Conservation (phyloP, 2,329 filamentous ascomycete genomes). For the Beauveria sp. region DNA sequence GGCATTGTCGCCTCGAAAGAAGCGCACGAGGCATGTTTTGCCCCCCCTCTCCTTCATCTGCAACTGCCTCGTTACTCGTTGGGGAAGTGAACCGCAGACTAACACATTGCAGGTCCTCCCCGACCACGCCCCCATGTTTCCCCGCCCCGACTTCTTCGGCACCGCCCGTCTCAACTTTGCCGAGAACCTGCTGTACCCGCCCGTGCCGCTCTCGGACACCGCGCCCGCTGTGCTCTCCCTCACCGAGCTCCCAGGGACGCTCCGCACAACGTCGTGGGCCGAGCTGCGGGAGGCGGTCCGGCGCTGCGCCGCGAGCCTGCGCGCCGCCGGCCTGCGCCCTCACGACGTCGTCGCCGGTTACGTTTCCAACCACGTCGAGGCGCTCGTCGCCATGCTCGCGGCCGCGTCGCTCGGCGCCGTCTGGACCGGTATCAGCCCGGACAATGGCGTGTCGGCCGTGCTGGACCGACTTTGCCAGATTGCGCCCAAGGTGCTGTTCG, state of each 20-base stretch:
- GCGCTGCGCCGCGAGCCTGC: conserved; percentile 62
- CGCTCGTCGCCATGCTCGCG: conserved; percentile 81
- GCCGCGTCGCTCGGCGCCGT: conserved; percentile 76
- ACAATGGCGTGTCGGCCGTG: conserved; percentile 86
- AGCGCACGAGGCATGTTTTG: conserved; percentile 48
- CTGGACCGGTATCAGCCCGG: conserved; percentile 89
- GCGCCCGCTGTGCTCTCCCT: conserved; percentile 68
- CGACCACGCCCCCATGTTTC: conserved; percentile 65
- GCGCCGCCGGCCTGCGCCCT: conserved; percentile 52
- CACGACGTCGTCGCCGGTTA: conserved; percentile 61
- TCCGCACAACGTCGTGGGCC: conserved; percentile 59
- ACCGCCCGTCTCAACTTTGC: conserved; percentile 82
- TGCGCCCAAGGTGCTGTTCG: conserved; percentile 71
- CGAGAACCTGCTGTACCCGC: conserved; percentile 85
- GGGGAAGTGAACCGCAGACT: background rate
- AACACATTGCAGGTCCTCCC: conserved; percentile 56
- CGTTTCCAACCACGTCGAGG: conserved; percentile 83
- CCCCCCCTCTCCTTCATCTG: background rate
- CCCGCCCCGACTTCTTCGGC: conserved; percentile 77
- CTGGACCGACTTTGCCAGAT: conserved; percentile 84
- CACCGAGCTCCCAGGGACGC: conserved; percentile 63
- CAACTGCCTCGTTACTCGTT: background rate
- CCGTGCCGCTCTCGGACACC: conserved; percentile 41
- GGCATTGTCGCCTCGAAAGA: conserved; percentile 61
- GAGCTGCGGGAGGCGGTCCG: conserved; percentile 72